Conservation (phyloP, 2,329 filamentous ascomycete species). For the Penicillium concentricum region DNA sequence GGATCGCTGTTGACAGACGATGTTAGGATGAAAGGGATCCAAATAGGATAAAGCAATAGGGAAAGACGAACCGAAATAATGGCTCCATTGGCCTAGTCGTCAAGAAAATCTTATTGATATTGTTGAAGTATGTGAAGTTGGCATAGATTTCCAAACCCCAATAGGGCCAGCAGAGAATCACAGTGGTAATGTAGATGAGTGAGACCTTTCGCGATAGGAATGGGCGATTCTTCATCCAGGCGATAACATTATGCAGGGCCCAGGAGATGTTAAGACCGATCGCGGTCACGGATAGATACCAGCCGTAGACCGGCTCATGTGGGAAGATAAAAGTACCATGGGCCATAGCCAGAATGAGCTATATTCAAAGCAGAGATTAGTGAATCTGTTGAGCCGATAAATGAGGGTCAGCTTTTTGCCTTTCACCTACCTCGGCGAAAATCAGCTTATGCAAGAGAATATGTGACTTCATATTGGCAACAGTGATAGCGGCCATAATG, state of each 20-base stretch:
- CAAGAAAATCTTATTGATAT: constrained; percentile 53
- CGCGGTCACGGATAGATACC: constrained; percentile 62
- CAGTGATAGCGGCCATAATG: constrained; percentile 50
- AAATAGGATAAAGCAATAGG: no score
- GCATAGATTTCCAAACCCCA: constrained; percentile 66
- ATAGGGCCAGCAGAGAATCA: constrained; percentile 61
- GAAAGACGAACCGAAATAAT: constrained; percentile 50
- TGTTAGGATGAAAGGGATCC: not conserved
- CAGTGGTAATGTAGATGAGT: constrained; percentile 57
- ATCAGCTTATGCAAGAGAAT: constrained; percentile 54
- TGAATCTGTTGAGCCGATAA: accelerated
- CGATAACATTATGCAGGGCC: constrained; percentile 64
- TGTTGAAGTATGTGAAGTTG: constrained; percentile 65
- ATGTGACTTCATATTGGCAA: constrained; percentile 51
- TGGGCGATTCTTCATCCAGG: constrained; percentile 66
- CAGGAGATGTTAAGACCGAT: constrained; percentile 63
- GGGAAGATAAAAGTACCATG: constrained; percentile 62
- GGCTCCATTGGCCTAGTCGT: constrained; percentile 60
- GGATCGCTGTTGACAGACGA: constrained; percentile 50
- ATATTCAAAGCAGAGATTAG: not conserved
- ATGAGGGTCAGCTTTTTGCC: not conserved
- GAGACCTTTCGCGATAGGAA: constrained; percentile 55
- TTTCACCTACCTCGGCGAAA: constrained; percentile 44
- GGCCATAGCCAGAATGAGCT: constrained; percentile 57
- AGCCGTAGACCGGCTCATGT: constrained; percentile 56